Evolutionary conservation across 208 protist genomes (phyloP).

Genomic region (Porcisia hertigi): DNA sequence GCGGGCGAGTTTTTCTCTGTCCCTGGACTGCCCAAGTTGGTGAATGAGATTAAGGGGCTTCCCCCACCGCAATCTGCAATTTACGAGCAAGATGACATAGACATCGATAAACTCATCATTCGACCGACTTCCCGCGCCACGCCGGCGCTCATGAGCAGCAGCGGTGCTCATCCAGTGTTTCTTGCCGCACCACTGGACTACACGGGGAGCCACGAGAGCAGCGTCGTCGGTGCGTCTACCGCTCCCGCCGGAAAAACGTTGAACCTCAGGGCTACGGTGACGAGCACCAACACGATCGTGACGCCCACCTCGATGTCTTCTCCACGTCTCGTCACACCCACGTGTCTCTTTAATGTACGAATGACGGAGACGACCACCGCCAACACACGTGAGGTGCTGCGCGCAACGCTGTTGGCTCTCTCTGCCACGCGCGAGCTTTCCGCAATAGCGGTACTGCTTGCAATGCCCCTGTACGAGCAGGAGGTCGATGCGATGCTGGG

Average conservation of each 20-base stretch:
- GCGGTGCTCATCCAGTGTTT: conserved; percentile 31
- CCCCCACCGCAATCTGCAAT: conserved; percentile 63
- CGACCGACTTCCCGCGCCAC: conserved; percentile 56
- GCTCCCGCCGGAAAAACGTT: conserved; percentile 8
- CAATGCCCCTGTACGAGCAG: conserved; percentile 50
- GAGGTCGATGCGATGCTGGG: conserved; percentile 42
- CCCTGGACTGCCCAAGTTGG: conserved; percentile 60
- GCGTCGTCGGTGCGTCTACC: conserved; percentile 4
- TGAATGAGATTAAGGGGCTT: conserved; percentile 72
- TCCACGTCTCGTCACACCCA: conserved; percentile 29
- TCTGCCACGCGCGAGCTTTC: conserved; percentile 45
- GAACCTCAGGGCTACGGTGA: conserved; percentile 24
- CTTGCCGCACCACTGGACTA: conserved; percentile 38
- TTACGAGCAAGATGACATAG: conserved; percentile 70
- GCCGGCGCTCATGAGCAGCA: conserved; percentile 26
- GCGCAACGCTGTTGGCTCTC: conserved; percentile 53
- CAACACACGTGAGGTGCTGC: conserved; percentile 43
- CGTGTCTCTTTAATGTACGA: conserved; percentile 24
- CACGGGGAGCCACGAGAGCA: conserved; percentile 2
- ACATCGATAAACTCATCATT: conserved; percentile 58
- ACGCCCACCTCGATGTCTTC: conserved; percentile 24
- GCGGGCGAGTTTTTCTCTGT: conserved; percentile 69
- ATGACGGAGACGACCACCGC: conserved; percentile 24
- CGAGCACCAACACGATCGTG: conserved; percentile 28
- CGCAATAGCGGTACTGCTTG: conserved; percentile 53